Evolutionary conservation across 768 basidiomycete genomes (phyloP).

Genomic region (Termitomyces sp.): DNA sequence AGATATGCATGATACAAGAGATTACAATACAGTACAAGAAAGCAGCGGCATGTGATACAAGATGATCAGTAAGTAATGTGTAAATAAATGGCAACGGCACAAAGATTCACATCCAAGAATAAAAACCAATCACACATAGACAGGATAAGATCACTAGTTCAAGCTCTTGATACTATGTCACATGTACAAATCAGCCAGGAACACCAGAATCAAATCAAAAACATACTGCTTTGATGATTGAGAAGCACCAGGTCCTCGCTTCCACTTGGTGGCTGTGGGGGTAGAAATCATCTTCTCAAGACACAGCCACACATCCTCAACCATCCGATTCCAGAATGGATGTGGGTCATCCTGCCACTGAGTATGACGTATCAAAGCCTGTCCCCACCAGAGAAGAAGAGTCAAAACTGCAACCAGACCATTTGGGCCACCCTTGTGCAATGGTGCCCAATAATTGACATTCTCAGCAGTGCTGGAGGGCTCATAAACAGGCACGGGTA

Average conservation of each 20-base stretch:
- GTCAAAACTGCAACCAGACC: neutral
- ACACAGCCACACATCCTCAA: conserved; percentile 4
- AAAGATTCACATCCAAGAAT: too few relatives aligned
- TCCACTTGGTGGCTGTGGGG: neutral
- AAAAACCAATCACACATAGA: too few relatives aligned
- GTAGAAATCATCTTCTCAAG: neutral
- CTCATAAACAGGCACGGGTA: neutral
- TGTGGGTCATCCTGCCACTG: conserved; percentile 7
- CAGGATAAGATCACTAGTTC: too few relatives aligned
- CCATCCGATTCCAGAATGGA: neutral
- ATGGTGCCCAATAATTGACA: conserved; percentile 6
- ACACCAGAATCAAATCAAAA: too few relatives aligned
- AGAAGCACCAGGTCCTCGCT: neutral
- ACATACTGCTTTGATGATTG: neutral
- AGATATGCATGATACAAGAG: too few relatives aligned
- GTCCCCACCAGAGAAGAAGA: conserved; percentile 14
- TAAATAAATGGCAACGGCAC: too few relatives aligned
- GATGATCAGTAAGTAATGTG: too few relatives aligned
- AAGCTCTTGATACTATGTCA: too few relatives aligned
- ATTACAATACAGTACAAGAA: too few relatives aligned
- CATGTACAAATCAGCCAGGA: too few relatives aligned
- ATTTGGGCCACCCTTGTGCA: neutral
- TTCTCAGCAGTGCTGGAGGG: neutral
- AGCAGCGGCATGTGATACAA: too few relatives aligned
- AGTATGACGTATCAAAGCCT: neutral